Conservation (phyloP, 75 land plant genomes). For the Sequoiadendron giganteum region DNA sequence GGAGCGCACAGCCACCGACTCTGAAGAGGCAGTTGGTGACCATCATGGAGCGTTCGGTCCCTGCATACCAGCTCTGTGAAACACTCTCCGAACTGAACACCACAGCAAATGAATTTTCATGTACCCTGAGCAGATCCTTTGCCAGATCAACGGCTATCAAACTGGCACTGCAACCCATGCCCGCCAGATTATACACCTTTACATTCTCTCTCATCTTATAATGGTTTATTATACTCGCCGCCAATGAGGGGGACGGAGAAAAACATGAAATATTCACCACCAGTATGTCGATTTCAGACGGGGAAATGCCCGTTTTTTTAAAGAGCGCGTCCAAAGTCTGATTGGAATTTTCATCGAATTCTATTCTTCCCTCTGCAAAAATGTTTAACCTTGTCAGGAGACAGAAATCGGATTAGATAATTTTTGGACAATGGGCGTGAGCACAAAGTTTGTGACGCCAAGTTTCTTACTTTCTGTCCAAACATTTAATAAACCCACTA, state of each 20-base stretch:
- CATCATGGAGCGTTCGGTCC: slow-evolving; percentile 51
- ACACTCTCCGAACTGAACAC: slow-evolving; percentile 58
- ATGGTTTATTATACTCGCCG: slow-evolving; percentile 43
- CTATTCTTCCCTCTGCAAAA: slow-evolving; percentile 34
- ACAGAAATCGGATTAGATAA: too few species aligned
- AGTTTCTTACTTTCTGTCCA: too few species aligned
- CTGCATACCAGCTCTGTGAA: slow-evolving; percentile 53
- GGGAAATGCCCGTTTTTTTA: slow-evolving; percentile 28
- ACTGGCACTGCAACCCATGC: slow-evolving; percentile 75
- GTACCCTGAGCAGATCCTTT: slow-evolving; percentile 26
- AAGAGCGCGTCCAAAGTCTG: slow-evolving; percentile 54
- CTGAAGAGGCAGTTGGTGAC: slow-evolving; percentile 67
- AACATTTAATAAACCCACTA: too few species aligned
- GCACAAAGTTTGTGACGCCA: too few species aligned
- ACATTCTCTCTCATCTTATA: slow-evolving; percentile 48
- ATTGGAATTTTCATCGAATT: slow-evolving; percentile 53
- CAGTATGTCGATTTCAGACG: slow-evolving; percentile 49
- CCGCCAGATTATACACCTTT: slow-evolving; percentile 48
- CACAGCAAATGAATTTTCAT: slow-evolving; percentile 24
- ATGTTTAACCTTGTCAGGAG: background rate
- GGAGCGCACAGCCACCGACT: slow-evolving; percentile 53
- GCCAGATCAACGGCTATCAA: slow-evolving; percentile 41
- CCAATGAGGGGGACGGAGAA: slow-evolving; percentile 44
- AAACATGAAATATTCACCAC: slow-evolving; percentile 56
- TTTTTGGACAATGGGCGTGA: too few species aligned